Evolutionary conservation across 441 rosid species (phyloP).

Genomic region (Adansonia gregorii): DNA sequence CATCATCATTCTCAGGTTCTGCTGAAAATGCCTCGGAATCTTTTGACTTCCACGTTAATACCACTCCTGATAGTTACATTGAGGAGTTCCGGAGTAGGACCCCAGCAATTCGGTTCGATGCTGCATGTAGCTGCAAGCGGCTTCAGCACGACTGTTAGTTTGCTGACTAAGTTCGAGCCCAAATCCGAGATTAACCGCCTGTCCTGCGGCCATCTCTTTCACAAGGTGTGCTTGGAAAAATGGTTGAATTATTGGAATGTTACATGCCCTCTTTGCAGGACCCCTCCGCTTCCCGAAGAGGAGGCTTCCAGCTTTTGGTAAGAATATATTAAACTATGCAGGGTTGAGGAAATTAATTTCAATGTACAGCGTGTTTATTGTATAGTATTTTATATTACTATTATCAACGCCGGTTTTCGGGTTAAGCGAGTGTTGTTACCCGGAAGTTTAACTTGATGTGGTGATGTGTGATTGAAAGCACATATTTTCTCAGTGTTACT

Average conservation of each 20-base stretch:
- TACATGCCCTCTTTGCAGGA: slow-evolving; percentile 91
- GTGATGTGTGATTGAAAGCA: slow-evolving; percentile 11
- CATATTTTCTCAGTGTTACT: slow-evolving; percentile 19
- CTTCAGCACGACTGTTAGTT: slow-evolving; percentile 72
- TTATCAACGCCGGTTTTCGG: background rate
- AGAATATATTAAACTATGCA: slow-evolving; percentile 20
- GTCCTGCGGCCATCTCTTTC: slow-evolving; percentile 85
- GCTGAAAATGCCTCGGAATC: slow-evolving; percentile 46
- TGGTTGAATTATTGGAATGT: slow-evolving; percentile 85
- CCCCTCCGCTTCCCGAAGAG: slow-evolving; percentile 64
- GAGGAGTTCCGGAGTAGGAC: slow-evolving; percentile 66
- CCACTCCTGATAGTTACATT: slow-evolving; percentile 50
- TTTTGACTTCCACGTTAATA: slow-evolving; percentile 42
- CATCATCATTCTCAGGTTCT: slow-evolving; percentile 42
- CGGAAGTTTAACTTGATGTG: slow-evolving; percentile 21
- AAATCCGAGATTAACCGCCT: slow-evolving; percentile 76
- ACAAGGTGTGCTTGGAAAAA: slow-evolving; percentile 82
- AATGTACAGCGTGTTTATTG: slow-evolving; percentile 46
- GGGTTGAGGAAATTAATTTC: slow-evolving; percentile 4
- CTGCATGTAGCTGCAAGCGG: slow-evolving; percentile 46
- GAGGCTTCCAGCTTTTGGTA: slow-evolving; percentile 59
- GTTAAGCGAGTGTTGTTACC: slow-evolving; percentile 9
- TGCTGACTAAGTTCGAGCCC: slow-evolving; percentile 69
- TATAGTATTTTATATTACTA: slow-evolving; percentile 34
- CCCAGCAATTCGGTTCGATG: slow-evolving; percentile 56